Evolutionary conservation across 139 green algal genomes (phyloP), one percentile per base, ranked within the genome.

Genomic region (Asterochloris sp.): DNA sequence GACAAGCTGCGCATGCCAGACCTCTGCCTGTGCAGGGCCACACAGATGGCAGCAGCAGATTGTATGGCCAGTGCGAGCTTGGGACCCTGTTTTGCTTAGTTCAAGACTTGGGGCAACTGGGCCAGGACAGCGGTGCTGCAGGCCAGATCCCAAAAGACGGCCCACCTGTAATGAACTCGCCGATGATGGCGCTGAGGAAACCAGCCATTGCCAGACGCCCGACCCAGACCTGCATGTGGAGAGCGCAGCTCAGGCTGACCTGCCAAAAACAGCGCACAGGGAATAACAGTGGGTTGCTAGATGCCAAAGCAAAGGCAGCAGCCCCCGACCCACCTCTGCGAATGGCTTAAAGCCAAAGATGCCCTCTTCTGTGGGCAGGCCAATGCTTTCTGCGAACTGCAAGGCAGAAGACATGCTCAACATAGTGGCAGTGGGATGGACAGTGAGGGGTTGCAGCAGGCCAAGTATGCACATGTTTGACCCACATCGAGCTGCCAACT

Each of bases 261-360:
- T 29, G 17, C 66, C 66, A 71, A 21, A 71, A 24, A 24, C 8
- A 26, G 4, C 2, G 66, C 66, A 71, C 66, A 26, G 19, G 19
- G 21, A 71, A 24, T 8, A 24, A 26, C 66, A 12, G 66, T 71
- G 4, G 2, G 66, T 71, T 2, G 21, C 14, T 24, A 12, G 19
- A 23, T 10, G 26, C 11, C 11, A 10, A 16, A 0, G 60, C 28
- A 10, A 9, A 62, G 23, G 28, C 19, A n/a, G 21, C 26, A 62
- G 12, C 60, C 71, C 12, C 26, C 62, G 13, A 13, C 78, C 66
- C 27, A 90, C 81, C 88, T 95, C 92, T 15, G 85, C 74, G 78
- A 94, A 94, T 13, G 92, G 92, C 23, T 85, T 90, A 86, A 95
- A 95, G 19, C 92, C 92, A 78, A 95, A 95, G 10, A 91, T 73